A percentile compares a stretch with the other conserved stretches of the same genome.
phyloP scores from a whole-genome alignment of 2,329 filamentous ascomycete genomes.

The Fusarium nelsonii region DNA sequence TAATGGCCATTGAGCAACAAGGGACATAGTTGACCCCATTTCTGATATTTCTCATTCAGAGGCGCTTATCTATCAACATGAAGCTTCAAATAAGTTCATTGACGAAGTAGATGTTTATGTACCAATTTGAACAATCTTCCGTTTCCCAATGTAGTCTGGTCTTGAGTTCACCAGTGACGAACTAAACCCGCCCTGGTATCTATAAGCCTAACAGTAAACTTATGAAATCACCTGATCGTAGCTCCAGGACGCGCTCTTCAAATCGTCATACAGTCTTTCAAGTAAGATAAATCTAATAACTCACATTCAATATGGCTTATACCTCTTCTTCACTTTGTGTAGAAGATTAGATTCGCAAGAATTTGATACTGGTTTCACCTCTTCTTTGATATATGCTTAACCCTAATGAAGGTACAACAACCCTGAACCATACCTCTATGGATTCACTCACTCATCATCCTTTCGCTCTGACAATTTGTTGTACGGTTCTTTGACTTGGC shows the following conservation, averaged over 20 bases:
- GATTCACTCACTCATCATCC: background rate
- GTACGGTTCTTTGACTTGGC: background rate
- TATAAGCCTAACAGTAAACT: background rate
- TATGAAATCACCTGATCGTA: background rate
- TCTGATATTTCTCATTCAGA: background rate
- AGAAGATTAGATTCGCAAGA: background rate
- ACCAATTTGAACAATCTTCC: background rate
- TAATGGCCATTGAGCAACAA: background rate
- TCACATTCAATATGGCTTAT: background rate
- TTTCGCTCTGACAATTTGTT: background rate
- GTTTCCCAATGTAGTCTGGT: background rate
- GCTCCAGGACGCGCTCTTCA: background rate
- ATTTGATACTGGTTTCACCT: background rate
- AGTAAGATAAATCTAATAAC: background rate
- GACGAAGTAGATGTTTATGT: background rate
- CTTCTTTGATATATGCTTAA: background rate
- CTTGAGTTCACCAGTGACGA: background rate
- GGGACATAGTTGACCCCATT: background rate
- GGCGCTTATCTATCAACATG: background rate
- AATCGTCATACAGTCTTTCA: background rate
- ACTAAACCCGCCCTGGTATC: background rate
- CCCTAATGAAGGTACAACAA: background rate
- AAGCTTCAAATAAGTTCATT: background rate
- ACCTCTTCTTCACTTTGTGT: background rate
- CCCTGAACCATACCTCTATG: background rate